A percentile compares a stretch with the other conserved stretches of the same genome.
Evolutionary conservation across 352 stramenopile species (phyloP).

Genomic region (Peronospora destructor): DNA sequence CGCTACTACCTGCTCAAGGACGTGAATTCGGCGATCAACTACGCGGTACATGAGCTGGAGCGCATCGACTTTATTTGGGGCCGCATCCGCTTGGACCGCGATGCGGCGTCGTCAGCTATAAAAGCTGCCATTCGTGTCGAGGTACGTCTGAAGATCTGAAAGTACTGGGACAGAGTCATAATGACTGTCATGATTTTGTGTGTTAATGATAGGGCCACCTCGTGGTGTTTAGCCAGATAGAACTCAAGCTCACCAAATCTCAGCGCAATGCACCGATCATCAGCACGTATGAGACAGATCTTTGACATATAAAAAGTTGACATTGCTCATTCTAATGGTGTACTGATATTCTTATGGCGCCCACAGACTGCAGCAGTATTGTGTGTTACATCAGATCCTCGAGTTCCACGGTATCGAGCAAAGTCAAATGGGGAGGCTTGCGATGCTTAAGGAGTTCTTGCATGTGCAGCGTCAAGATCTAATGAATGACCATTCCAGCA

Average conservation of each 20-base stretch:
- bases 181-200: constrained; percentile 14
- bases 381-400: constrained; percentile 78
- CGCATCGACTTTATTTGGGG: constrained; percentile 81
- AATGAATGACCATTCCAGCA: constrained; percentile 26
- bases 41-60: constrained; percentile 58
- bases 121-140: constrained; percentile 70
- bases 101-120: constrained; percentile 34
- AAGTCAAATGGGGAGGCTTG: constrained; percentile 43
- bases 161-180: constrained; percentile 5
- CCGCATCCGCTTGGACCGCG: constrained; percentile 59
- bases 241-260: constrained; percentile 58
- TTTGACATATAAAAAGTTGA: neutral
- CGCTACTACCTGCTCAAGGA: constrained; percentile 55
- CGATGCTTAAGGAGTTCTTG: constrained; percentile 46
- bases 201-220: constrained; percentile 50
- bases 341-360: neutral
- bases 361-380: constrained; percentile 69
- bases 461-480: constrained; percentile 37
- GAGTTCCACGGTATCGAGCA: constrained; percentile 73
- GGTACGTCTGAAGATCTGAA: constrained; percentile 19
- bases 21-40: constrained; percentile 41
- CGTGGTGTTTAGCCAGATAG: constrained; percentile 62
- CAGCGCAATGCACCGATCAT: constrained; percentile 43
- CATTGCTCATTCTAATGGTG: constrained; percentile 8
- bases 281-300: constrained; percentile 36